Base-by-base conservation (phyloP, 139 green algal genomes). In the Micractinium sp. region DNA sequence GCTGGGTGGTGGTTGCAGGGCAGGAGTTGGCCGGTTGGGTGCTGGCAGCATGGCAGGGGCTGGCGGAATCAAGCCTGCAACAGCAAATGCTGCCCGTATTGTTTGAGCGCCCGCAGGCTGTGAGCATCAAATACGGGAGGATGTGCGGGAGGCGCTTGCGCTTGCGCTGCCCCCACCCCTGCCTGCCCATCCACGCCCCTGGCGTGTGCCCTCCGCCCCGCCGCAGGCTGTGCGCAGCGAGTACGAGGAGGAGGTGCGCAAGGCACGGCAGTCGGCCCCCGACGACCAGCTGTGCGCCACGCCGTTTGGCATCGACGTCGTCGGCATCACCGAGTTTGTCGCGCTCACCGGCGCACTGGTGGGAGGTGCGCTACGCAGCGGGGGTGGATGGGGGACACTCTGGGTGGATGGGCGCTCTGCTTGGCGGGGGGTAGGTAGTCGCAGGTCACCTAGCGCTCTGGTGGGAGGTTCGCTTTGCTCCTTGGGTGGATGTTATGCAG, bases 261-360 rank as follows among this genome's bases (percentile, higher is more conserved):
- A 35, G 61, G 74, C 78, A 5, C n/a, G 23, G 9, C 61, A 69
- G 31, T 14, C 36, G 13, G 60, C 36, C 22, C 60, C 76, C 29
- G 84, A 75, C 63, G 95, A 95, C 91, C 96, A 96, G 92, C 94
- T 99, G 84, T 99, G 97, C 87, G 96, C 96, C 33, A 99, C 97
- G 22, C 97, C 97, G 0, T 99, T 97, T 94, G 97, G 97, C 74
- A 92, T 99, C 2, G 97, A 99, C 82, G 95, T 99, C 19, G 97
- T 99, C 16, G 97, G 97, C 81, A 99, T 99, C 93, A 99, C 96
- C 2, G 96, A 99, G 93, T 83, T 95, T 2, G 83, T 99, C 3
- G 96, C 95, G 29, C 91, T 99, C 0, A 94, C 97, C 25, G 96
- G 96, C 12, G 96, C 96, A 41, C 82, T 96, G 38, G 93, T 95